Evolutionary conservation across 441 rosid genomes (phyloP), one percentile per base, ranked within the genome.

Genomic region (Gossypium schwendimanii): DNA sequence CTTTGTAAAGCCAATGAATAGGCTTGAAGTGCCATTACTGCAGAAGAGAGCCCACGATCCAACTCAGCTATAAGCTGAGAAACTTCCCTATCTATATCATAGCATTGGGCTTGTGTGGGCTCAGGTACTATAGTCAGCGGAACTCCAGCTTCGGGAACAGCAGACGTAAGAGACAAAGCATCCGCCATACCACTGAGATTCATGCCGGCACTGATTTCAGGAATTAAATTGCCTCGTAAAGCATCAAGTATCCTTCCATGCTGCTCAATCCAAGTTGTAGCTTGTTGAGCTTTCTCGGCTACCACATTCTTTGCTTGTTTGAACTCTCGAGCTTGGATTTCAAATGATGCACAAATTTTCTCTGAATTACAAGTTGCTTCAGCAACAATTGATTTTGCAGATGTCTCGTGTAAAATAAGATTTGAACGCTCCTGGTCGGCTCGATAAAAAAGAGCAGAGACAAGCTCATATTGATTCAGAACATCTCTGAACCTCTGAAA

Each of bases 121-220:
- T 95, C 99, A 68, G 99, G 98, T 83, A 95, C 98, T 49, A 95
- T 83, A 76, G 98, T 87, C 81, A 93, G 84, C 70, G 96, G 99
- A 77, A 95, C 89, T 63, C 97, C 96, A 54, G 97, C 93, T 71
- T 81, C 90, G 63, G 87, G 78, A 80, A 93, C 98, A 75, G 99
- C 99, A 33, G 97, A 89, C 73, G 85, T 87, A 82, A 95, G 94
- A 76, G 96, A 91, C 73, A 93, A 63, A 68, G 90, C 80, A 80
- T 86, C 91, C 57, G 78, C 72, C 74, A 79, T 80, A 71, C 78
- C 84, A 71, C 83, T 82, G 81, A 91, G 76, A 73, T 82, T 82
- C 60, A 81, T 69, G 83, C 81, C 80, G 69, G 80, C 72, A 81
- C 82, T 84, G 62, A 88, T 80, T 81, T 95, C 98, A 57, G 94